Evolutionary conservation across 176 grass and related monocot genomes (phyloP), one percentile per base, ranked within the genome.

Genomic region (Ensete glaucum): DNA sequence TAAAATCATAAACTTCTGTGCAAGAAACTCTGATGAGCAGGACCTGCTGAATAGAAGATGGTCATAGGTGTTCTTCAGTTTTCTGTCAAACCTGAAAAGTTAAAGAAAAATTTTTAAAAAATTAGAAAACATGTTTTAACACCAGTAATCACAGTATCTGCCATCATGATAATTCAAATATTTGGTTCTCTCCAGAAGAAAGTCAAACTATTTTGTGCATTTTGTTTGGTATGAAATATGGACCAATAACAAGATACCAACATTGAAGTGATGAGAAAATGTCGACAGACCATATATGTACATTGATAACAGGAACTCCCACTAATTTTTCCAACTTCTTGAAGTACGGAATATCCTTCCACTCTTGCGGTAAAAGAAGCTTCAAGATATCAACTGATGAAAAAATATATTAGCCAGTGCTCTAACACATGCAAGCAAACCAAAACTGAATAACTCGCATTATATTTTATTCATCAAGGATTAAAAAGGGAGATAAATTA

Each of bases 41-140:
- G 26, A 94, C 95, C 95, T 93, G 90, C 95, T 99, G 75, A 99
- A 99, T 82, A 99, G 84, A 81, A 99, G 90, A 75, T 99, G 86
- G 78, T 94, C 90, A 52, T 87, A 99, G 50, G 90, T 89, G 73
- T 99, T 94, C 69, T 99, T 99, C 57, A 99, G 82, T 80, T 94
- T 94, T 75, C 86, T 91, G 81, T 99, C 90, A 86, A 99, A 99
- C 90, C 90, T 99, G 86, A 55, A 69, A 75, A 34, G 71, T 75
- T 50, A 50, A 69, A 21, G 19, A 52, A 63, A 60, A 20, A 6
- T 0, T 60, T 52, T 6, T 0, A 23, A 52, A 20, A 22, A 22
- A 5, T 72, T 53, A 21, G 53, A 52, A 74, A 27, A 73, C n/a
- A 67, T 17, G 9, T 14, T 52, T 16, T 51, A 64, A 24, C 22